phyloP scores from a whole-genome alignment of 176 grass and related monocot genomes.

The Oryza rufipogon region DNA sequence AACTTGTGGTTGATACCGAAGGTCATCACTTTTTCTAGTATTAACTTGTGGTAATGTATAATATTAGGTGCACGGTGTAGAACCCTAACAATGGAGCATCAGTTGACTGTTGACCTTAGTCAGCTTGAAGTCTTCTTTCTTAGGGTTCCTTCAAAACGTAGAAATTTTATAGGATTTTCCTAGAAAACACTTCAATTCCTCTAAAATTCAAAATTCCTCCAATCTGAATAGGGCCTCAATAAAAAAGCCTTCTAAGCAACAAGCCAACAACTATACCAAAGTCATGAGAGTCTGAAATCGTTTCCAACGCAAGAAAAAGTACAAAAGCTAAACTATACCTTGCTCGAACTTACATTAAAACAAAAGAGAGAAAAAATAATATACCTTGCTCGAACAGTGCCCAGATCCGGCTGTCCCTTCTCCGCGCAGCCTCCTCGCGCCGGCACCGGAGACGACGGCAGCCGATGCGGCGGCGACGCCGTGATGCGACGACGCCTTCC shows the following conservation, averaged over 20 bases:
- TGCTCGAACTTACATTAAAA: background rate
- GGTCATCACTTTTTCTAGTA: too few species aligned
- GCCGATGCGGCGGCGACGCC: background rate
- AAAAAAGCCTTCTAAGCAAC: background rate
- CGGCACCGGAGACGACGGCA: background rate
- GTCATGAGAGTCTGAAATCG: constrained; percentile 27
- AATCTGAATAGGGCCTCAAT: too few species aligned
- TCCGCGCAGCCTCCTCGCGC: constrained; percentile 44
- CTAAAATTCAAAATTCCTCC: too few species aligned
- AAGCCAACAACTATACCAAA: background rate
- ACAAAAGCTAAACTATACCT: too few species aligned
- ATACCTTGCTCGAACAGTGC: constrained; percentile 35
- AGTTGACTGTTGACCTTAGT: background rate
- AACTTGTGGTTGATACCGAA: too few species aligned
- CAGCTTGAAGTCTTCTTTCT: background rate
- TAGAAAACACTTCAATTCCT: too few species aligned
- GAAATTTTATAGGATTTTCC: too few species aligned
- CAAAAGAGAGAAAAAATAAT: too few species aligned
- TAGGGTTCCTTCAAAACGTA: too few species aligned
- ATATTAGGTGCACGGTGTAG: too few species aligned
- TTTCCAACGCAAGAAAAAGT: background rate
- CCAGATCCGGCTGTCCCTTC: constrained; percentile 8
- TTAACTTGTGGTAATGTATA: too few species aligned
- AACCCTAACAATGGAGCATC: too few species aligned
- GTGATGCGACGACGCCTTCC: constrained; percentile 12